Evolutionary conservation across 495 filamentous ascomycete genomes (phyloP), one percentile per base, ranked within the genome.

Genomic region (Annulohypoxylon maeteangense): DNA sequence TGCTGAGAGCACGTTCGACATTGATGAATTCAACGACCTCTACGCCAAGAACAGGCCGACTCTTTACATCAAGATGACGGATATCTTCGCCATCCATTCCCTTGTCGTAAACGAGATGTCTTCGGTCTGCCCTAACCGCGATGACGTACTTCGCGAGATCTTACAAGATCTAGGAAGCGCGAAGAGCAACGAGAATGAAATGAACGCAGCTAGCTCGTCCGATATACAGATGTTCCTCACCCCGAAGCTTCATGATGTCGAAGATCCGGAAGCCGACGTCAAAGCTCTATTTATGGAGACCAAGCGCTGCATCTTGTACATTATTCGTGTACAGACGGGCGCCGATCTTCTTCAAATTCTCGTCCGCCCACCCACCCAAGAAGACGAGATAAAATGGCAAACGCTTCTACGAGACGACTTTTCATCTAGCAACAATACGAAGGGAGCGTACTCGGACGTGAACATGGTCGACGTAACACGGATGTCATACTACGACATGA

Each of bases 221-320:
- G 95, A 99, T 77, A 97, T 99, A 67, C 93, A 88, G 54, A 86
- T 99, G 76, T 95, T 93, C 51, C 83, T 99, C 34, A 95, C 93
- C 56, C 93, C 95, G 12, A 97, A 95, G 78, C 86, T 97, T 56
- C 93, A 96, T 75, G 92, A 97, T 68, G 81, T 92, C 65, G 93
- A 97, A 82, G 95, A 98, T 76, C 95, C 96, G 8, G 94, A 98
- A 71, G 93, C 92, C 3, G 92, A 95, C 50, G 82, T 95, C 45
- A 97, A 97, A 77, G 87, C 94, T 3, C 82, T 99, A 8, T 96
- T 98, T 75, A 97, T 97, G 89, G 95, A 98, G 81, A 98, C 96
- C 2, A 99, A 99, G 78, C 88, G 95, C 65, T 97, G 95, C 78
- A 90, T 99, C 62, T 85, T 99, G 61, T 99, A 98, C 79, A 97